Evolutionary conservation across 2,329 filamentous ascomycete species (phyloP).

Genomic region (Colletotrichum sp.): DNA sequence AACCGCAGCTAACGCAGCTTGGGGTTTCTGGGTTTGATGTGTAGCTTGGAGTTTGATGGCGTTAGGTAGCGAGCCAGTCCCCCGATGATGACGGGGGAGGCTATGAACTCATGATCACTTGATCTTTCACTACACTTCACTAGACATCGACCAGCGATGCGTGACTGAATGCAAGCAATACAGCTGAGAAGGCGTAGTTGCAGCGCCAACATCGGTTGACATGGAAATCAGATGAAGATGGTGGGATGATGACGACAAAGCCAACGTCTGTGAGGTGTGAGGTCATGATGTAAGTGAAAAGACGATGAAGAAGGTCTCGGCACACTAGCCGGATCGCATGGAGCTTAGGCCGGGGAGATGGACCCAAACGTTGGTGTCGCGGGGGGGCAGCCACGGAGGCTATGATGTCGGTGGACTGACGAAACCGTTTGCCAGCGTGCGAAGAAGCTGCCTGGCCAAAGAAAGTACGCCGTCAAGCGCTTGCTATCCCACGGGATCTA

Average conservation of each 20-base stretch:
- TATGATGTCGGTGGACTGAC: conserved; percentile 17
- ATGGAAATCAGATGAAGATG: background rate
- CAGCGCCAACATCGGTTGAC: background rate
- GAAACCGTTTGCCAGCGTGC: background rate
- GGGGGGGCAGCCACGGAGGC: background rate
- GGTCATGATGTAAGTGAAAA: conserved; percentile 1
- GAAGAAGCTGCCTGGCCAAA: background rate
- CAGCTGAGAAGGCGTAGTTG: no score
- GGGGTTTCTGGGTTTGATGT: background rate
- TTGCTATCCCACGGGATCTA: background rate
- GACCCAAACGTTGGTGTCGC: background rate
- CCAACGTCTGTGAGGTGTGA: background rate
- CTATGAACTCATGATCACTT: background rate
- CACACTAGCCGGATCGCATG: background rate
- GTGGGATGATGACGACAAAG: background rate
- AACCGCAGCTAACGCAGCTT: background rate
- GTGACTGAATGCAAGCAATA: background rate
- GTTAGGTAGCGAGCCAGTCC: background rate
- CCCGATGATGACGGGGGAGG: background rate
- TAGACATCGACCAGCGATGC: background rate
- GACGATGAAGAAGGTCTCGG: background rate
- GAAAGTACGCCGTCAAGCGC: background rate
- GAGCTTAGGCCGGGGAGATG: background rate
- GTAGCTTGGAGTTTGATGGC: background rate
- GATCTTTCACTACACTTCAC: background rate